Base-by-base conservation (phyloP, 2,329 filamentous ascomycete genomes). In the Aotearoamyces nothofagi region DNA sequence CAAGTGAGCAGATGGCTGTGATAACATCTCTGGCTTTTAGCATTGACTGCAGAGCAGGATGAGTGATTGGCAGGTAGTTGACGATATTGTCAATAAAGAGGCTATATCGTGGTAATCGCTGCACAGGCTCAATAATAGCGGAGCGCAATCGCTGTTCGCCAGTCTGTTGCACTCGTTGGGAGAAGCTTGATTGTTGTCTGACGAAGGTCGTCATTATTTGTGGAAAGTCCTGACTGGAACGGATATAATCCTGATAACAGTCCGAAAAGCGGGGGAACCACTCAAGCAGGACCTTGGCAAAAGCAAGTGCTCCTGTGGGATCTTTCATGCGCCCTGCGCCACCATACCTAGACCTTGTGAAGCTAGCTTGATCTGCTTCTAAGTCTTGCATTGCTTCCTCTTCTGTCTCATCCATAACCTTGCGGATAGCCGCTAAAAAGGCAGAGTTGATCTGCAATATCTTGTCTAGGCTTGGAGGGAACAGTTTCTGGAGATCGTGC, bases 81-180 rank as follows among this genome's bases (percentile, higher is more conserved):
- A 90, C 70, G 46, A 98, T 94, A 45, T 92, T 86, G 56, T 98
- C 90, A 43, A 98, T 96, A 47, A 96, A 78, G 19, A 98, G 62
- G 45, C 83, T 94, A 56, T 98, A 98, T 15, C 90, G 77, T 15
- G 90, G 90, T 29, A 98, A 65, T 29, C 90, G 69, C 52, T 98
- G 90, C 1, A 98, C 86, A 3, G 90, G 90, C 53, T 98, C 90
- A 50, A 98, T 98, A 31, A 98, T 66, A 37, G 90, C 69, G 3
- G 90, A 96, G 27, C 82, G 84, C 30, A 96, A 67, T 33, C 75
- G 70, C 55, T 98, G 90, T 51, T 96, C 90, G 31, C 90, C 87
- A 3, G 78, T 78, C 38, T 86, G 73, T 29, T 81, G 71, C 3
- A 94, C 71, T 25, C 80, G 65, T 41, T 78, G 76, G 3, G 78